A percentile compares a stretch with the other conserved stretches of the same genome.
These are phyloP conservation scores for Boletales sp. DNA, from an alignment of 768 basidiomycete species.

Conservation along the genomic window DNA sequence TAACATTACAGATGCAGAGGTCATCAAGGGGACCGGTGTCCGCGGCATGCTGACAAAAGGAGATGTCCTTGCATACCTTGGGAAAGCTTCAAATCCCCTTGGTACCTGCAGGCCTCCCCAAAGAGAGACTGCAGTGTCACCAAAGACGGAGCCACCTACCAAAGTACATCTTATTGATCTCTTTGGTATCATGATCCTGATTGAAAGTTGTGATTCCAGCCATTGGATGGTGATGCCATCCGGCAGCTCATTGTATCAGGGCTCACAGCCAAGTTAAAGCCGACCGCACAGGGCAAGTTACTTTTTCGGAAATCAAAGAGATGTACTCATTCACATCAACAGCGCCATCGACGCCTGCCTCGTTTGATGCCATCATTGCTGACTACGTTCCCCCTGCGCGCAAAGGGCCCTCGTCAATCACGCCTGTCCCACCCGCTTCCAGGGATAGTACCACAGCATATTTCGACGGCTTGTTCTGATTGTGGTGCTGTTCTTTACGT, in stretches of 20 bases:
- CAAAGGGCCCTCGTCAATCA: conserved; percentile 13
- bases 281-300: conserved; percentile 41
- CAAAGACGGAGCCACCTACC: conserved; percentile 34
- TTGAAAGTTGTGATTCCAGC: conserved; percentile 24
- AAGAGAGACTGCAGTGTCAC: conserved; percentile 22
- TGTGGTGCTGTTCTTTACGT: not conserved
- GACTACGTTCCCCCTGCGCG: conserved; percentile 58
- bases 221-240: conserved; percentile 61
- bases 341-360: conserved; percentile 42
- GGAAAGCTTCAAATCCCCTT: conserved; percentile 72
- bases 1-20: conserved; percentile 51
- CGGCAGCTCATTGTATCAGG: conserved; percentile 61
- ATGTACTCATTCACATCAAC: conserved; percentile 8
- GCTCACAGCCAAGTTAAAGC: conserved; percentile 54
- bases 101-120: conserved; percentile 64
- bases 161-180: conserved; percentile 32
- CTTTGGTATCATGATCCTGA: not conserved
- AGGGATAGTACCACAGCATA: conserved; percentile 33
- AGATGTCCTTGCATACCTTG: conserved; percentile 84
- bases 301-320: not conserved
- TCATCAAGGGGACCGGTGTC: conserved; percentile 84
- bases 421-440: conserved; percentile 5
- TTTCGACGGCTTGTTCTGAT: conserved; percentile 41
- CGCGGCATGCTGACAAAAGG: conserved; percentile 96
- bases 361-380: conserved; percentile 71